These are phyloP conservation scores for Aaosphaeria pasadenensis DNA, from an alignment of 2,329 filamentous ascomycete genomes.

Conservation along the genomic window DNA sequence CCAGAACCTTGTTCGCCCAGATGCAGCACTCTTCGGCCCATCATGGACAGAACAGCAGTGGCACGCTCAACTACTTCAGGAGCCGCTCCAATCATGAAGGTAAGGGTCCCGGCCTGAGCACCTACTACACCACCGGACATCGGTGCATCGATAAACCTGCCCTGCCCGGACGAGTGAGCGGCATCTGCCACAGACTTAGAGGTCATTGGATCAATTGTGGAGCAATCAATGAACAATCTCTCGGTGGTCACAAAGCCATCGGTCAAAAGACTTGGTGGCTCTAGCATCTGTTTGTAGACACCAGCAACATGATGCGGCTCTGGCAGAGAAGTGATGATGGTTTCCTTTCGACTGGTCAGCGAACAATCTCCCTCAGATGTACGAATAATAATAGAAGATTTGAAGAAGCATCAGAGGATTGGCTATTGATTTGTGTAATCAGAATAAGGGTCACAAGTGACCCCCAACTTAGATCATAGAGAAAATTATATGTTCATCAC, in stretches of 20 bases:
- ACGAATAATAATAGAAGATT: neutral
- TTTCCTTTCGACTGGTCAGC: constrained; percentile 59
- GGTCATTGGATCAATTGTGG: constrained; percentile 88
- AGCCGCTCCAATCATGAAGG: constrained; percentile 88
- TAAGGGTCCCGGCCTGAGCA: constrained; percentile 80
- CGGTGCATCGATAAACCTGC: constrained; percentile 86
- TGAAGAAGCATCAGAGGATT: constrained; percentile 63
- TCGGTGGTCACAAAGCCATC: constrained; percentile 50
- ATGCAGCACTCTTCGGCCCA: constrained; percentile 85
- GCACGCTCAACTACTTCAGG: constrained; percentile 60
- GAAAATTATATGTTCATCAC: constrained; percentile 54
- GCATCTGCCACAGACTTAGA: constrained; percentile 73
- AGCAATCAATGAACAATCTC: constrained; percentile 90
- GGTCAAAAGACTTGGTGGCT: constrained; percentile 52
- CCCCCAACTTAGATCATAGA: constrained; percentile 74
- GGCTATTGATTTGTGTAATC: constrained; percentile 66
- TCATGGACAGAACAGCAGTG: constrained; percentile 68
- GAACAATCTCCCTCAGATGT: neutral
- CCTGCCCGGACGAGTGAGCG: constrained; percentile 64
- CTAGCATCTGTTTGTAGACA: constrained; percentile 76
- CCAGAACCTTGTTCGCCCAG: constrained; percentile 83
- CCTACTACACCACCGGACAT: constrained; percentile 97
- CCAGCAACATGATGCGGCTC: constrained; percentile 83
- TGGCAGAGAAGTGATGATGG: constrained; percentile 83
- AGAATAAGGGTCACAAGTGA: constrained; percentile 54